Evolutionary conservation across 805 yeast species (phyloP).

Genomic region (Metschnikowia lochheadii): DNA sequence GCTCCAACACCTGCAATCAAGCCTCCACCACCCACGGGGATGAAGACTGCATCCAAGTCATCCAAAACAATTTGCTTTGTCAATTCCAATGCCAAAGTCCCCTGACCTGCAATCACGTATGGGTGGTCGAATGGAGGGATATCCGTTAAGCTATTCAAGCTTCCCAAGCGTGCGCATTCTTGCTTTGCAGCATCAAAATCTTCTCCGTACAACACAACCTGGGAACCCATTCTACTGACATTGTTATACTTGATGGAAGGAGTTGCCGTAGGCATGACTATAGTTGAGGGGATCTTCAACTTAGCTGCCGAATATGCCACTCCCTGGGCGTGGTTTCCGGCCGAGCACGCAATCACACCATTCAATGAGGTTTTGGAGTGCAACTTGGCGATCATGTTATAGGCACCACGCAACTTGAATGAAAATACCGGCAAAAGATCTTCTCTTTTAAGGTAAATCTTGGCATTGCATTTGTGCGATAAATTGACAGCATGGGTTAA

Average conservation of each 20-base stretch:
- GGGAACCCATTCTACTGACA: conserved; percentile 88
- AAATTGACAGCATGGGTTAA: conserved; percentile 69
- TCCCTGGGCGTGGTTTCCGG: conserved; percentile 99
- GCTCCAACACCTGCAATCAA: conserved; percentile 86
- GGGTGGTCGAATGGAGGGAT: conserved; percentile 99
- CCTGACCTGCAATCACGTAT: conserved; percentile 97
- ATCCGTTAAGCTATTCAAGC: conserved; percentile 70
- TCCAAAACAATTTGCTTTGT: conserved; percentile 79
- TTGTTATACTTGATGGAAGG: conserved; percentile 92
- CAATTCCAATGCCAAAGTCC: conserved; percentile 92
- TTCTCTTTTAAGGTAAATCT: conserved; percentile 80
- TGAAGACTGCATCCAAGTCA: conserved; percentile 79
- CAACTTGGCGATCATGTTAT: conserved; percentile 91
- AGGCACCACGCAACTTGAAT: conserved; percentile 95
- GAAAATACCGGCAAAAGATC: conserved; percentile 93
- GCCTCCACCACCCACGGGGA: conserved; percentile 98
- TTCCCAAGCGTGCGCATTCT: conserved; percentile 73
- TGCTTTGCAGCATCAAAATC: conserved; percentile 94
- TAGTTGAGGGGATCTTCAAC: conserved; percentile 87
- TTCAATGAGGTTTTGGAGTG: conserved; percentile 55
- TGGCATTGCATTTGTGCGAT: conserved; percentile 70
- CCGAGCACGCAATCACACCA: conserved; percentile 97
- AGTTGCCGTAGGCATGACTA: conserved; percentile 97
- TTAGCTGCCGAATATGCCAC: conserved; percentile 89
- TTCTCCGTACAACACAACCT: conserved; percentile 88